A percentile compares a stretch with the other conserved stretches of the same genome.
Evolutionary conservation across 2,329 filamentous ascomycete genomes (phyloP).

Genomic region (Cladosporium phlei): DNA sequence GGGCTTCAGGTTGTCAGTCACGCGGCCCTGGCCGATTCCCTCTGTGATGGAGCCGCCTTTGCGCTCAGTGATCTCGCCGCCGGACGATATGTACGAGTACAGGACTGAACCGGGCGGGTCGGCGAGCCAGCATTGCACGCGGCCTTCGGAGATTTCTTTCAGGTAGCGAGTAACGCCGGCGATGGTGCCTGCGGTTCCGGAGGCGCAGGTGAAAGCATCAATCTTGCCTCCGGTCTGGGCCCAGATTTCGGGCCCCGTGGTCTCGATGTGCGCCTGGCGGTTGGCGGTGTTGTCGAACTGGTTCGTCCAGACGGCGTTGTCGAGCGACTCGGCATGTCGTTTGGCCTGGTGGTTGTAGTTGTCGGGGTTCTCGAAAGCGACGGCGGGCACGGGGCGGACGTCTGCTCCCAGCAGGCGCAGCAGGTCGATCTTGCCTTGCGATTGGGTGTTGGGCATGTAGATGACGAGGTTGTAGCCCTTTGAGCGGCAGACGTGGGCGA

Average conservation of each 20-base stretch:
- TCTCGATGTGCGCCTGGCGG: conserved; percentile 89
- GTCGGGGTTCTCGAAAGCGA: conserved; percentile 87
- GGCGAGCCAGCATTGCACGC: conserved; percentile 82
- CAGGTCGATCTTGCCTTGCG: conserved; percentile 94
- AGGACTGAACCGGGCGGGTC: conserved; percentile 92
- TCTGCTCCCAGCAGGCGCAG: conserved; percentile 86
- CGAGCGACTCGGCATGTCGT: conserved; percentile 77
- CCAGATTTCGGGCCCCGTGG: conserved; percentile 97
- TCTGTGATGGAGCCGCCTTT: conserved; percentile 88
- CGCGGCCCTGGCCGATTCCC: conserved; percentile 91
- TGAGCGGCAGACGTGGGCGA: conserved; percentile 90
- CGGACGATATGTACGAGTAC: conserved; percentile 83
- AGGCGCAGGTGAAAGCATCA: conserved; percentile 93
- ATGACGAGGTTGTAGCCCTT: conserved; percentile 94
- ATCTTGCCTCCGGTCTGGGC: conserved; percentile 77
- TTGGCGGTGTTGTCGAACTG: conserved; percentile 98
- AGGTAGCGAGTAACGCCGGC: conserved; percentile 84
- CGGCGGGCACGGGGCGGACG: conserved; percentile 91
- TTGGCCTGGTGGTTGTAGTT: conserved; percentile 98
- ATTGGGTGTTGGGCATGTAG: conserved; percentile 99
- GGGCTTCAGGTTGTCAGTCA: conserved; percentile 88
- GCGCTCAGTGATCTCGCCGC: conserved; percentile 76
- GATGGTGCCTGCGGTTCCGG: conserved; percentile 85
- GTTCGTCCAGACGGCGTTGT: conserved; percentile 96
- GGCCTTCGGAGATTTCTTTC: conserved; percentile 73